Evolutionary conservation across 2,329 filamentous ascomycete genomes (phyloP).

Genomic region (Neophaeococcomyces mojaviensis): DNA sequence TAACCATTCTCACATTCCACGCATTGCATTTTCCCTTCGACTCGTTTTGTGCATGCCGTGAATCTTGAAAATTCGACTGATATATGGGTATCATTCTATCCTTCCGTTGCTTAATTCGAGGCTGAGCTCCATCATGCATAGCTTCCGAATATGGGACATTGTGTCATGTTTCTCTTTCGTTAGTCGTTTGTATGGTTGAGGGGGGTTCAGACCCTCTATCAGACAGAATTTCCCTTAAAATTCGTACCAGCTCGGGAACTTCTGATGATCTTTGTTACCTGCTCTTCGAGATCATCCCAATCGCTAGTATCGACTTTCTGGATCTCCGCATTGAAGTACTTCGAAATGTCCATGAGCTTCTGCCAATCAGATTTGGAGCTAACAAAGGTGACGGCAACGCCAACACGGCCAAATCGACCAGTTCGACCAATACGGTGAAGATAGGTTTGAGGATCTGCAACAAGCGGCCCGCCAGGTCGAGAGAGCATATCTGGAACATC

Average conservation of each 20-base stretch:
- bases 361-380: conserved; percentile 75
- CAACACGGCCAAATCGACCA: conserved; percentile 90
- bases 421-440: conserved; percentile 96
- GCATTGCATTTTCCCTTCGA: no score
- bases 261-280: conserved; percentile 76
- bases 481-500: conserved; percentile 44
- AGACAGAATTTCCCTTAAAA: conserved; percentile 26
- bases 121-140: background rate
- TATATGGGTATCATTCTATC: conserved; percentile 4
- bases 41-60: no score
- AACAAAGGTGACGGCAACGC: conserved; percentile 91
- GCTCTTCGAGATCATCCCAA: conserved; percentile 82
- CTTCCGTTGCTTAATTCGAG: background rate
- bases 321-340: conserved; percentile 72
- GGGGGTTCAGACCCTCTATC: background rate
- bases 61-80: no score
- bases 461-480: conserved; percentile 20
- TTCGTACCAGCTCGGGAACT: conserved; percentile 35
- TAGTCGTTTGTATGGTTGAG: background rate
- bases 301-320: conserved; percentile 75
- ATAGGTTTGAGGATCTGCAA: conserved; percentile 87
- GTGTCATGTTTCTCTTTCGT: conserved; percentile 4
- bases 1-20: background rate
- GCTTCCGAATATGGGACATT: conserved; percentile 5
- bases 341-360: conserved; percentile 70